Evolutionary conservation across 306 rosid species (phyloP), one percentile per base, ranked within the genome.

Genomic region (Castanea sativa): DNA sequence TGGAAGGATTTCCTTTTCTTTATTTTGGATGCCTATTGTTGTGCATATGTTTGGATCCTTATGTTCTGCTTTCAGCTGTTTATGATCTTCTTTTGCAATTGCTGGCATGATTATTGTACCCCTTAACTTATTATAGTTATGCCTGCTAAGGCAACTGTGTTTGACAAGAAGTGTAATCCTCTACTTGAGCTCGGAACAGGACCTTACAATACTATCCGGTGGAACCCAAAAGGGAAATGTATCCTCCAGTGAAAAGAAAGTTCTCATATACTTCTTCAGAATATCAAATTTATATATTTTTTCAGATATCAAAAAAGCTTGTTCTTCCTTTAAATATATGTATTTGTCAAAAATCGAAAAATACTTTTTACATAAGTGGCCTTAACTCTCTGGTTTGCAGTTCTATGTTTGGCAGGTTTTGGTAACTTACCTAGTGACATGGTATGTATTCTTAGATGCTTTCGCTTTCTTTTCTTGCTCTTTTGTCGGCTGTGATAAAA

Each of bases 91-190:
- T 77, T 82, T 55, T 33, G 52, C 79, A 75, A 69, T 4, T 73
- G 33, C 68, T 49, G 18, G 27, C 57, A 38, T 73, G 84, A 71
- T 56, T 81, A 25, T 69, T 83, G 78, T 76, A 67, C 83, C 82
- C 97, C 97, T 94, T 86, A 69, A 86, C 87, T 73, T 20, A 60
- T 74, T 69, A 16, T 84, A 94, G 99, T 91, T 80, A 92, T 94
- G 97, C 99, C 99, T 77, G 94, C 98, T 57, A 91, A 77, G 84
- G 94, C 99, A 75, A 94, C 99, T 43, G 78, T 94, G 78, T 94
- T 92, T 74, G 97, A 90, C 92, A 92, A 89, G 95, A 94, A 92
- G 86, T 93, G 99, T 89, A 92, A 85, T 79, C 99, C 99, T 86
- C 84, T 94, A 65, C 88, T 92, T 77, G 99, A 94, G 92, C 92